Conservation (phyloP, 2,329 filamentous ascomycete genomes). For the Pyricularia sp. region DNA sequence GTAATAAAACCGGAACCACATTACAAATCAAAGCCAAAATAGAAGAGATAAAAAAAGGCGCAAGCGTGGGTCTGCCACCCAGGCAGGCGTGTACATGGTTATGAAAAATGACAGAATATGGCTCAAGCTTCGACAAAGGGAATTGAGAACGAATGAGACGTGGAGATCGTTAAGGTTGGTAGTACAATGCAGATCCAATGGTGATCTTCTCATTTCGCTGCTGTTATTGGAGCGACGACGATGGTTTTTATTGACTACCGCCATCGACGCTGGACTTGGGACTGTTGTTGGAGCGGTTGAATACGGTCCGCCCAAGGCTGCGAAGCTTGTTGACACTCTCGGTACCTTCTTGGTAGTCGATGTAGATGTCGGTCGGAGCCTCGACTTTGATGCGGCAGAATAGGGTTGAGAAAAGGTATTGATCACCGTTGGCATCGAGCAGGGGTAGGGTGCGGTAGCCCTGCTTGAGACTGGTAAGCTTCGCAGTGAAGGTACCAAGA, state of each 20-base stretch:
- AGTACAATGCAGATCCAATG: slow-evolving; percentile 12
- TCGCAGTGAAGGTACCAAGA: slow-evolving; percentile 85
- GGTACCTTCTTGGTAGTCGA: slow-evolving; percentile 31
- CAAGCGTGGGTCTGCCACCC: not conserved
- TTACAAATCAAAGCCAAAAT: slow-evolving; percentile 6
- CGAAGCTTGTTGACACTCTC: slow-evolving; percentile 45
- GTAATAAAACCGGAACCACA: slow-evolving; percentile 15
- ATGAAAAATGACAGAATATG: not conserved
- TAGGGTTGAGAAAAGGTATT: slow-evolving; percentile 88
- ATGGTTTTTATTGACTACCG: slow-evolving; percentile 6
- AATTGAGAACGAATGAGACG: not conserved
- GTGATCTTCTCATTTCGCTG: not conserved
- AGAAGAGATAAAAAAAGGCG: slow-evolving; percentile 8
- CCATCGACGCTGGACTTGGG: slow-evolving; percentile 38
- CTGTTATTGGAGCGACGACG: slow-evolving; percentile 7
- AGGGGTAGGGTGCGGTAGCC: slow-evolving; percentile 90
- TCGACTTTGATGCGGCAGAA: slow-evolving; percentile 78
- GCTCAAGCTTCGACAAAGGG: not conserved
- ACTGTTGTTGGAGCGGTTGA: slow-evolving; percentile 42
- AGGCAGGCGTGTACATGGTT: not conserved
- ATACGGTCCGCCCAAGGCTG: slow-evolving; percentile 46
- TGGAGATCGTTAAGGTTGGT: slow-evolving; percentile 9
- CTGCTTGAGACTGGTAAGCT: slow-evolving; percentile 79
- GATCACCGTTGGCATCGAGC: slow-evolving; percentile 79
- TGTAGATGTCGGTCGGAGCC: slow-evolving; percentile 45